These are phyloP conservation scores for Aspergillus niger DNA, from an alignment of 2,329 filamentous ascomycete species.

Conservation along the genomic window DNA sequence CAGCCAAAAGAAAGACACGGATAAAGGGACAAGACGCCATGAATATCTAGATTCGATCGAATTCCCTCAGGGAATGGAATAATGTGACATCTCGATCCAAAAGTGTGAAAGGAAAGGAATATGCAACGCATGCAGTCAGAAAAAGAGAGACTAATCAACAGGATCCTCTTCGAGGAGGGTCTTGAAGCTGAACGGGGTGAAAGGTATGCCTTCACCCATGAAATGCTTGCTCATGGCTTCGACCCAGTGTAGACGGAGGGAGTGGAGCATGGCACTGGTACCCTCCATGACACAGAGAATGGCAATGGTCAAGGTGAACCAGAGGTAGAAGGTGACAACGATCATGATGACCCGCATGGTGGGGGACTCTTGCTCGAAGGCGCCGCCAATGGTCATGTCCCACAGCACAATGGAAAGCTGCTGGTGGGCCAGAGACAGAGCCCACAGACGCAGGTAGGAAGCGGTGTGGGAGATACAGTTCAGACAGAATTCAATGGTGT, in stretches of 20 bases:
- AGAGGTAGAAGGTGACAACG: slow-evolving; percentile 79
- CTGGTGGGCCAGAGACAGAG: slow-evolving; percentile 93
- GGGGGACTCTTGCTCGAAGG: slow-evolving; percentile 66
- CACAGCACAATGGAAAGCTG: slow-evolving; percentile 95
- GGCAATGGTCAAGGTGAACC: slow-evolving; percentile 80
- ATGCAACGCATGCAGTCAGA: slow-evolving; percentile 10
- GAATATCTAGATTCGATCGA: background rate
- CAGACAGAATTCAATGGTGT: slow-evolving; percentile 98
- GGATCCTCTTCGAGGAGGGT: slow-evolving; percentile 78
- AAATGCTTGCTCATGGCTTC: slow-evolving; percentile 98
- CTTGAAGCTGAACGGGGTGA: slow-evolving; percentile 87
- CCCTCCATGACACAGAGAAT: slow-evolving; percentile 94
- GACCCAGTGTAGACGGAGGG: slow-evolving; percentile 89
- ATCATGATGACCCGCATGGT: slow-evolving; percentile 74
- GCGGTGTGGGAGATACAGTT: slow-evolving; percentile 99
- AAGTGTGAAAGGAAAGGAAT: slow-evolving; percentile 13
- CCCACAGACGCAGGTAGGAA: slow-evolving; percentile 98
- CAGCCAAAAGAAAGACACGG: background rate
- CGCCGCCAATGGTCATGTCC: slow-evolving; percentile 87
- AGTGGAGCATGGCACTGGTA: slow-evolving; percentile 93
- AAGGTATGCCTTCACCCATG: slow-evolving; percentile 83
- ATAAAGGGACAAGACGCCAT: background rate
- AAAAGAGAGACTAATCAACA: slow-evolving; percentile 40
- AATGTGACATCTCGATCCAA: slow-evolving; percentile 14
- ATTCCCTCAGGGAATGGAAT: slow-evolving; percentile 11